These are phyloP conservation scores for Striga asiatica DNA, from an alignment of 257 asterid genomes.

Conservation along the genomic window DNA sequence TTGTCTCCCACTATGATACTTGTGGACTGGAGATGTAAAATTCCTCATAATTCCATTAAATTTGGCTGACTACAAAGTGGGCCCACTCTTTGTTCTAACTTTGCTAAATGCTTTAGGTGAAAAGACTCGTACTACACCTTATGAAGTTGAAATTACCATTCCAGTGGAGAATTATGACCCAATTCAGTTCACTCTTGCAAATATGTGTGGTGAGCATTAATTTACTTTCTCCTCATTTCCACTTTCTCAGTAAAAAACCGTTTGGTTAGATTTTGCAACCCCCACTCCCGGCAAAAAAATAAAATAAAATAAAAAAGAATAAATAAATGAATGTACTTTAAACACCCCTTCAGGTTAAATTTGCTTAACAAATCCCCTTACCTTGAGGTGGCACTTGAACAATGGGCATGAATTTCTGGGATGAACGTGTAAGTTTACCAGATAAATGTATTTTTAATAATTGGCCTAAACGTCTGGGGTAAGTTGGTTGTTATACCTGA, in stretches of 20 bases:
- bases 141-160: slow-evolving; percentile 73
- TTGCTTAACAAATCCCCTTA: no score
- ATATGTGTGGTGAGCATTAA: slow-evolving; percentile 61
- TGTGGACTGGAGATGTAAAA: slow-evolving; percentile 76
- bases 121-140: slow-evolving; percentile 50
- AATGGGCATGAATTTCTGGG: background rate
- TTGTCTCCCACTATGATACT: slow-evolving; percentile 62
- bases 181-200: slow-evolving; percentile 60
- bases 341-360: no score
- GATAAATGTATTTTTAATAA: background rate
- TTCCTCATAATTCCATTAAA: background rate
- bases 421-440: background rate
- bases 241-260: no score
- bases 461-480: background rate
- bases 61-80: background rate
- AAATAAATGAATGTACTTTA: no score
- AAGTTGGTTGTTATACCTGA: background rate
- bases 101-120: slow-evolving; percentile 43
- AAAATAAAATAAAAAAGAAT: no score
- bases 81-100: slow-evolving; percentile 17
- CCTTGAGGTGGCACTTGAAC: no score
- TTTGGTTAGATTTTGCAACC: no score
- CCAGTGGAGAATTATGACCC: slow-evolving; percentile 73
- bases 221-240: no score
- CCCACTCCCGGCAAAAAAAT: no score